A percentile compares a stretch with the other conserved stretches of the same genome.
Evolutionary conservation across 768 basidiomycete species (phyloP).

Genomic region (Suillus lakei): DNA sequence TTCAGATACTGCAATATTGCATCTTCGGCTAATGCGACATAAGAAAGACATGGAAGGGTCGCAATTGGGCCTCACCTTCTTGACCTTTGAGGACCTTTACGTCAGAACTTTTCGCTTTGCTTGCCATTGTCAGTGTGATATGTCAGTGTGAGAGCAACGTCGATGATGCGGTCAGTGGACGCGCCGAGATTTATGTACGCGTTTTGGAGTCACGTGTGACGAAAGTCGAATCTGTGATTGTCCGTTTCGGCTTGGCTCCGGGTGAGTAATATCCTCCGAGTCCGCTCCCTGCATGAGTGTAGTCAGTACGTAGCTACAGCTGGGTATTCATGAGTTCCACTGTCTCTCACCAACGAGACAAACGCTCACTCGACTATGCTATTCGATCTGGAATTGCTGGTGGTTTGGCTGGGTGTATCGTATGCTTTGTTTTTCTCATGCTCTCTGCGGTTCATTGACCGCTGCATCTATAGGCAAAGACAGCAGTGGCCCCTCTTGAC

Average conservation of each 20-base stretch:
- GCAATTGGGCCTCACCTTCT: constrained; percentile 52
- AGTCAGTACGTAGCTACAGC: constrained; percentile 1
- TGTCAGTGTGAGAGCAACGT: neutral
- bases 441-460: constrained; percentile 9
- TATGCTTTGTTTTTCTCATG: constrained; percentile 46
- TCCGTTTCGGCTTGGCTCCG: neutral
- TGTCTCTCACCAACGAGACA: constrained; percentile 49
- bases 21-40: constrained; percentile 61
- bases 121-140: constrained; percentile 31
- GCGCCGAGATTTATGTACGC: neutral
- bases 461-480: constrained; percentile 72
- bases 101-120: constrained; percentile 57
- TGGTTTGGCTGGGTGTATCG: constrained; percentile 92
- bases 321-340: constrained; percentile 37
- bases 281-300: constrained; percentile 12
- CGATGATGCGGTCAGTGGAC: neutral
- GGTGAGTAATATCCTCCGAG: neutral
- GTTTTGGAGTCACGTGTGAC: neutral
- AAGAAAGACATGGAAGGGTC: neutral
- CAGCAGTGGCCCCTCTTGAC: constrained; percentile 93
- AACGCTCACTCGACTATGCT: constrained; percentile 61
- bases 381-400: constrained; percentile 89
- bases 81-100: constrained; percentile 74
- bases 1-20: constrained; percentile 80
- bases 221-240: neutral